A percentile compares a stretch with the other conserved stretches of the same genome.
phyloP scores from a whole-genome alignment of 2,329 filamentous ascomycete species.

The Alternaria longipes region DNA sequence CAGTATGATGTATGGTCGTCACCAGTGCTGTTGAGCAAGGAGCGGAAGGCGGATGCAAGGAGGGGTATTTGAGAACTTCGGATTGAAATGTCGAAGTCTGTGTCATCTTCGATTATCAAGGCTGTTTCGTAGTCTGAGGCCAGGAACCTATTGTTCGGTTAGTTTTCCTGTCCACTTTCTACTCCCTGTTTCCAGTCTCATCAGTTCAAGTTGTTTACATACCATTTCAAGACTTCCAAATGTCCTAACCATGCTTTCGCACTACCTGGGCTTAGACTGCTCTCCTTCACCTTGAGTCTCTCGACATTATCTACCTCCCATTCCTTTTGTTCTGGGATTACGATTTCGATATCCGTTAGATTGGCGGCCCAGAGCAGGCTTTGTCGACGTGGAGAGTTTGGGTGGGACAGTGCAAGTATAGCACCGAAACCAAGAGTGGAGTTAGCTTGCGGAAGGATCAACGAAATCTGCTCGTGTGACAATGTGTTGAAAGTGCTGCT shows the following conservation, averaged over 20 bases:
- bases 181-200: background rate
- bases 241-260: constrained; percentile 55
- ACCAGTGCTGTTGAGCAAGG: constrained; percentile 19
- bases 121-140: constrained; percentile 34
- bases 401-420: constrained; percentile 51
- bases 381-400: constrained; percentile 45
- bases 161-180: background rate
- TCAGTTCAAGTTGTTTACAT: constrained; percentile 1
- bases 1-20: constrained; percentile 37
- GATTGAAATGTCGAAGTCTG: constrained; percentile 36
- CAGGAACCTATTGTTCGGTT: constrained; percentile 18
- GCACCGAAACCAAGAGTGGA: constrained; percentile 45
- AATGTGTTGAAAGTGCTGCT: background rate
- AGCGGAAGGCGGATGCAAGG: constrained; percentile 28
- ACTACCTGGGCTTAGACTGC: constrained; percentile 47
- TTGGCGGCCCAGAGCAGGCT: constrained; percentile 51
- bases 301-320: constrained; percentile 51
- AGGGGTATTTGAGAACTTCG: constrained; percentile 31
- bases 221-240: constrained; percentile 49
- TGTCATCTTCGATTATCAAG: constrained; percentile 42
- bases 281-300: constrained; percentile 37
- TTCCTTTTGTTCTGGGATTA: constrained; percentile 49
- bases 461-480: background rate
- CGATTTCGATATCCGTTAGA: constrained; percentile 50
- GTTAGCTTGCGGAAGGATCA: constrained; percentile 17